phyloP scores from a whole-genome alignment of 2,329 filamentous ascomycete genomes.

The Arthrobotrys megalospora region DNA sequence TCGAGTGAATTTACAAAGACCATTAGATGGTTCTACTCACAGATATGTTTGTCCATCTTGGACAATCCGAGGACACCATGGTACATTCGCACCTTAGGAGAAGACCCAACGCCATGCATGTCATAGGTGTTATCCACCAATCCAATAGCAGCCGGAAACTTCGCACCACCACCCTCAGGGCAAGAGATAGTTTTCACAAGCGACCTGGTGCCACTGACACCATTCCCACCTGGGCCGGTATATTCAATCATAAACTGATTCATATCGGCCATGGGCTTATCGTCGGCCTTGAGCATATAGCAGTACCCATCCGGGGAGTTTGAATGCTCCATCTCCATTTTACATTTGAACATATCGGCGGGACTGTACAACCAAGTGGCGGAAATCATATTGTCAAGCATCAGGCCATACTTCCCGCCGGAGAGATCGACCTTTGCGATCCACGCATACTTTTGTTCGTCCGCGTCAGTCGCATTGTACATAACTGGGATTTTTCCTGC shows the following conservation, averaged over 20 bases:
- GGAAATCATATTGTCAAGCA: slow-evolving; percentile 50
- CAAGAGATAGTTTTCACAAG: slow-evolving; percentile 22
- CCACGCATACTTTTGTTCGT: slow-evolving; percentile 21
- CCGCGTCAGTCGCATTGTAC: neutral
- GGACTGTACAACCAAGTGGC: slow-evolving; percentile 52
- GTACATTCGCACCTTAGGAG: slow-evolving; percentile 17
- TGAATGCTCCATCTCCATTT: neutral
- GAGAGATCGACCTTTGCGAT: slow-evolving; percentile 39
- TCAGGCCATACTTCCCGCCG: slow-evolving; percentile 26
- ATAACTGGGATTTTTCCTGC: slow-evolving; percentile 39
- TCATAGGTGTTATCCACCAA: slow-evolving; percentile 47
- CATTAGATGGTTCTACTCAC: slow-evolving; percentile 11
- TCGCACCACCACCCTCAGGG: slow-evolving; percentile 4
- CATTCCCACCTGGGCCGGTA: slow-evolving; percentile 26
- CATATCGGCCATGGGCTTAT: slow-evolving; percentile 1
- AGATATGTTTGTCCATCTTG: slow-evolving; percentile 27
- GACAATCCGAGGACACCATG: slow-evolving; percentile 40
- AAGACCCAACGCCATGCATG: slow-evolving; percentile 1
- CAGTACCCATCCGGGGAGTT: neutral
- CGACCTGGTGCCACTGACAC: slow-evolving; percentile 19
- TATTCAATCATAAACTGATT: slow-evolving; percentile 34
- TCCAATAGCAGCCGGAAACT: slow-evolving; percentile 31
- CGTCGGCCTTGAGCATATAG: neutral
- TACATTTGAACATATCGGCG: slow-evolving; percentile 39
- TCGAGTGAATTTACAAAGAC: neutral